Evolutionary conservation across 2,329 filamentous ascomycete genomes (phyloP).

Genomic region (Fusarium kyushuense): DNA sequence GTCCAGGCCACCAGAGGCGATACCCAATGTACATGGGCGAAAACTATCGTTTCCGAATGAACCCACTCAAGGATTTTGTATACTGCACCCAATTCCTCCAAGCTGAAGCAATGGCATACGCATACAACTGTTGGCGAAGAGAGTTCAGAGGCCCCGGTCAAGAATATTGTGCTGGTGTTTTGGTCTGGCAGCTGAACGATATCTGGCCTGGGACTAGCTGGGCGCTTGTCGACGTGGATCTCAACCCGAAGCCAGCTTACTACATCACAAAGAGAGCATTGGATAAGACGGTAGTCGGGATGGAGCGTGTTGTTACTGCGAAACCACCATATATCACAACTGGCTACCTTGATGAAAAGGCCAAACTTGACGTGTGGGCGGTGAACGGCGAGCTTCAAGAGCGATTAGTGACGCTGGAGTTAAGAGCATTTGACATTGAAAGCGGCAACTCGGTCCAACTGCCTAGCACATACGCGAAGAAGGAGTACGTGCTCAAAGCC

Average conservation of each 20-base stretch:
- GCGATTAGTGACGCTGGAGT: neutral
- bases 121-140: constrained; percentile 17
- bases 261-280: constrained; percentile 7
- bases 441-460: neutral
- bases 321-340: constrained; percentile 18
- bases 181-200: constrained; percentile 22
- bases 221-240: neutral
- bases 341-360: constrained; percentile 1
- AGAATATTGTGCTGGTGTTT: constrained; percentile 4
- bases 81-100: constrained; percentile 14
- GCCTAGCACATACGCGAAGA: accelerated
- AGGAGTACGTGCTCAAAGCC: neutral
- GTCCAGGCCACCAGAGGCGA: constrained; percentile 3
- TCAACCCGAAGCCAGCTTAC: constrained; percentile 10
- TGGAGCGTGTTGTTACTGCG: neutral
- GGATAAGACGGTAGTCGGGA: neutral
- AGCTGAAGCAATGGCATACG: neutral
- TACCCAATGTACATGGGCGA: constrained; percentile 22
- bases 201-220: constrained; percentile 21
- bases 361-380: neutral
- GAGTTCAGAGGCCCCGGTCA: neutral
- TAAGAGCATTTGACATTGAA: neutral
- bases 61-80: neutral
- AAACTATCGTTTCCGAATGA: constrained; percentile 13
- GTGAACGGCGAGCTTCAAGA: neutral